Conservation (phyloP, 2,329 filamentous ascomycete genomes). For the Bertia moriformis region DNA sequence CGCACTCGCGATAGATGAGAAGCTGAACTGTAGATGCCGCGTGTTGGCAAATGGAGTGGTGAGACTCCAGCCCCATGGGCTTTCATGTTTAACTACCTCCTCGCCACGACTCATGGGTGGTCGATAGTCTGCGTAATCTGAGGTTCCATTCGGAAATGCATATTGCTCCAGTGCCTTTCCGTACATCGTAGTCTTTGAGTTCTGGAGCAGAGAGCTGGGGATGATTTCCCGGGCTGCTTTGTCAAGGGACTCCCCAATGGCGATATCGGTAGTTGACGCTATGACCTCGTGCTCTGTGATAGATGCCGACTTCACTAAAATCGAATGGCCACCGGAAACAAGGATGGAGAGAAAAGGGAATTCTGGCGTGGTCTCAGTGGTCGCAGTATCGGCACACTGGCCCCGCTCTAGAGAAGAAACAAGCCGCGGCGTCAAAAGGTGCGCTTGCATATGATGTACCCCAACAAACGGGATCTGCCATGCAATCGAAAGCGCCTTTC, state of each 20-base stretch:
- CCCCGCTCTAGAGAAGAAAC: neutral
- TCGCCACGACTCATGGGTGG: neutral
- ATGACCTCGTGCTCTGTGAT: neutral
- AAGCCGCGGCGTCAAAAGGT: neutral
- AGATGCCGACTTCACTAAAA: neutral
- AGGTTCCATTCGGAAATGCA: neutral
- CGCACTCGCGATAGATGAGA: neutral
- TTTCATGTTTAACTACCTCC: neutral
- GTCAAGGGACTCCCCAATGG: neutral
- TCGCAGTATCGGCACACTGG: neutral
- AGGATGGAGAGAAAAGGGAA: neutral
- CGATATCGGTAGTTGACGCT: neutral
- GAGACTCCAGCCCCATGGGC: neutral
- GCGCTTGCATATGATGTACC: slow-evolving; percentile 1
- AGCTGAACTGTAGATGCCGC: neutral
- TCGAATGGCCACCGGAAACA: slow-evolving; percentile 1
- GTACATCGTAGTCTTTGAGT: neutral
- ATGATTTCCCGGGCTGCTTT: neutral
- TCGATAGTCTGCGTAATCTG: neutral
- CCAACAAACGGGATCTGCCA: slow-evolving; percentile 1
- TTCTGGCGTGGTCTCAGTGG: neutral
- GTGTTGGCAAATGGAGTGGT: neutral
- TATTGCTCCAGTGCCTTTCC: neutral
- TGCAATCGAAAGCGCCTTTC: neutral
- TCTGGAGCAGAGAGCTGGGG: neutral